phyloP scores from a whole-genome alignment of 2,329 filamentous ascomycete species.

The Colletotrichum sp. region DNA sequence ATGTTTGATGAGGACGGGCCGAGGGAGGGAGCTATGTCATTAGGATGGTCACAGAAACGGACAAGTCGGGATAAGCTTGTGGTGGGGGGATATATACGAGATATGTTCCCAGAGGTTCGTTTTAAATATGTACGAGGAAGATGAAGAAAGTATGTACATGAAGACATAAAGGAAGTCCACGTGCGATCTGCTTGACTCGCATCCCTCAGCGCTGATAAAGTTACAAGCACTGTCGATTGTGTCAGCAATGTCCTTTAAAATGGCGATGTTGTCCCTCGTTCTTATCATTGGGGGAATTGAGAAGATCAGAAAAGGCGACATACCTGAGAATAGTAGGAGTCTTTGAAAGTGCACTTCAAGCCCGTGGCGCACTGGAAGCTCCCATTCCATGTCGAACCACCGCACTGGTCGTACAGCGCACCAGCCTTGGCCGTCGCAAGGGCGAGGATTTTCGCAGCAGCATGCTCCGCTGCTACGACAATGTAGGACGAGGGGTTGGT shows the following conservation, averaged over 20 bases:
- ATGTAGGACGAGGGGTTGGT: constrained; percentile 72
- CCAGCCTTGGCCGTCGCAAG: constrained; percentile 9
- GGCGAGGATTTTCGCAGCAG: constrained; percentile 38
- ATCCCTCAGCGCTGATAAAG: neutral
- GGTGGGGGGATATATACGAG: neutral
- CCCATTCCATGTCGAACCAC: constrained; percentile 25
- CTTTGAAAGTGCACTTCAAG: constrained; percentile 20
- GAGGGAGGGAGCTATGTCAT: neutral
- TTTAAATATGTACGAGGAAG: neutral
- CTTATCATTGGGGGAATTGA: rapidly evolving
- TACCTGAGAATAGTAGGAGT: constrained; percentile 24
- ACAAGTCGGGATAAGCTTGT: neutral
- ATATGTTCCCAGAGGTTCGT: neutral
- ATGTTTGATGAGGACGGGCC: neutral
- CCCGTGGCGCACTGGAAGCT: constrained; percentile 24
- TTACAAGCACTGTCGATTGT: neutral
- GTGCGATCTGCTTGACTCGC: neutral
- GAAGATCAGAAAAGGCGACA: neutral
- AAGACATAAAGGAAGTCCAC: neutral
- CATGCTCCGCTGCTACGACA: constrained; percentile 68
- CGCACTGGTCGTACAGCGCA: constrained; percentile 23
- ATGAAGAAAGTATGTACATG: neutral
- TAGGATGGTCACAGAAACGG: neutral
- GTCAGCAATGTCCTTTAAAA: neutral
- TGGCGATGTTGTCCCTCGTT: neutral